Evolutionary conservation across 768 basidiomycete species (phyloP).

Genomic region (Pleurotus sapidus): DNA sequence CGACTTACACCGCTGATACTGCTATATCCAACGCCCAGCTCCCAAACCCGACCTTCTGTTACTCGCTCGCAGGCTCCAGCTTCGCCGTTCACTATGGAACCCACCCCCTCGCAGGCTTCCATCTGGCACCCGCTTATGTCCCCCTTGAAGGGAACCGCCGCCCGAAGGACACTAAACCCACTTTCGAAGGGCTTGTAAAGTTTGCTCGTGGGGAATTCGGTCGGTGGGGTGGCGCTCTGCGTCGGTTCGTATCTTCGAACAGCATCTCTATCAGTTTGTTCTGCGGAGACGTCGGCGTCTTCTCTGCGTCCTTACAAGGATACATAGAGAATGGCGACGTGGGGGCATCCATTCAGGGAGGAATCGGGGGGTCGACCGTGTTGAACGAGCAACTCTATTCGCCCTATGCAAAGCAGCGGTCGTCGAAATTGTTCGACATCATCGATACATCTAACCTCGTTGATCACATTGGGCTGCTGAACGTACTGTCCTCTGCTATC

Average conservation of each 20-base stretch:
- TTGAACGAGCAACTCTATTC: conserved; percentile 26
- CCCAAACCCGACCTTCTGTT: conserved; percentile 33
- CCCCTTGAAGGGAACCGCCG: conserved; percentile 6
- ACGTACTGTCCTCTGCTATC: conserved; percentile 27
- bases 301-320: conserved; percentile 21
- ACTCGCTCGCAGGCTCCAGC: conserved; percentile 26
- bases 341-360: conserved; percentile 14
- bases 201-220: conserved; percentile 20
- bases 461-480: conserved; percentile 37
- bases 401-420: background rate
- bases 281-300: conserved; percentile 23
- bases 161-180: background rate
- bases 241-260: conserved; percentile 8
- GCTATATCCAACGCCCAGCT: conserved; percentile 18
- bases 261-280: conserved; percentile 22
- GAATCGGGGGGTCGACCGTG: conserved; percentile 22
- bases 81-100: conserved; percentile 31
- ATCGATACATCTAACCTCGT: conserved; percentile 39
- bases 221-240: conserved; percentile 28
- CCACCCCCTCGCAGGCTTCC: conserved; percentile 28
- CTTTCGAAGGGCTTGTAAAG: conserved; percentile 15
- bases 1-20: conserved; percentile 16
- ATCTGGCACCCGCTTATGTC: conserved; percentile 23
- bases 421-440: conserved; percentile 28
- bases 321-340: conserved; percentile 5